Evolutionary conservation across 768 basidiomycete genomes (phyloP).

Genomic region (Boletus rubroflammeus): DNA sequence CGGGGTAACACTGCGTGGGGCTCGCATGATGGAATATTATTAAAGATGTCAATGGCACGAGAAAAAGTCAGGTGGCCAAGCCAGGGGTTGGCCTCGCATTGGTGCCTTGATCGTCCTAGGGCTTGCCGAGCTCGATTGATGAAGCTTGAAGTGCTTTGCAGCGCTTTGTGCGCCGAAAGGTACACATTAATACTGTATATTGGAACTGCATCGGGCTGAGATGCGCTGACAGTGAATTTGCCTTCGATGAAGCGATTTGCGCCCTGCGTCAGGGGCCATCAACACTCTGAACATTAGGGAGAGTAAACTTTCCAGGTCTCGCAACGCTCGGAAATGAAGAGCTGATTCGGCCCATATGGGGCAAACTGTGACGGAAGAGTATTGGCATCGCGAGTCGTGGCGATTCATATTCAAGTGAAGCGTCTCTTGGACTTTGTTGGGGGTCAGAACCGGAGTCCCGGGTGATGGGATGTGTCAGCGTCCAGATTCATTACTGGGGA

Average conservation of each 20-base stretch:
- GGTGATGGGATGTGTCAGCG: neutral
- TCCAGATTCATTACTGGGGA: neutral
- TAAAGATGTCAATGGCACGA: neutral
- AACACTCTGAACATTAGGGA: neutral
- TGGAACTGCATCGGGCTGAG: neutral
- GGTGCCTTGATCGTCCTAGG: constrained; percentile 7
- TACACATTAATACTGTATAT: neutral
- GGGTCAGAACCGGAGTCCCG: neutral
- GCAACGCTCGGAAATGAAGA: neutral
- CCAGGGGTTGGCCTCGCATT: neutral
- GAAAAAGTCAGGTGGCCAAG: neutral
- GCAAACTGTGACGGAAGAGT: neutral
- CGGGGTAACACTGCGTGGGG: neutral
- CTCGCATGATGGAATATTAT: neutral
- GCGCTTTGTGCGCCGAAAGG: neutral
- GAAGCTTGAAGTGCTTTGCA: neutral
- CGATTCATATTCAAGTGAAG: neutral
- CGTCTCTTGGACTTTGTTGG: neutral
- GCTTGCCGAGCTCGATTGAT: neutral
- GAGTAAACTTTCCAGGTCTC: neutral
- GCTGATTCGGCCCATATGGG: neutral
- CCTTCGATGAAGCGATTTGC: neutral
- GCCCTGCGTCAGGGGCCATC: neutral
- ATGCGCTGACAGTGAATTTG: neutral
- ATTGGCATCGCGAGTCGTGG: neutral